Conservation (phyloP, 2,329 filamentous ascomycete genomes). For the Xylaria multiplex region DNA sequence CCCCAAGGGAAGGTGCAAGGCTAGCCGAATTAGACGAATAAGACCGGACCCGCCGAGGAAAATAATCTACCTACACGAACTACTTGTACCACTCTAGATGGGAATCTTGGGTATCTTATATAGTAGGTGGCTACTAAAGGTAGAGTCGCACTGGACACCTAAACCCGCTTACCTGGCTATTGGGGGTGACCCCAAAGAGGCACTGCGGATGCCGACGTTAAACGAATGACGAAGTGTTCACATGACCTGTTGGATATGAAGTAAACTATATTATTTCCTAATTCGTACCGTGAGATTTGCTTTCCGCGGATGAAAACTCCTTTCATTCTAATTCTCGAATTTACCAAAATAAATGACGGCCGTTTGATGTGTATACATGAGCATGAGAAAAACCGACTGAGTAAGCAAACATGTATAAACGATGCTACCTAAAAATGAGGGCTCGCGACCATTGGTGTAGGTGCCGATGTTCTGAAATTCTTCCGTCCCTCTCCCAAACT, state of each 20-base stretch:
- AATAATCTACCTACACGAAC: neutral
- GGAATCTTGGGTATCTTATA: neutral
- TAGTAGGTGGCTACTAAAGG: neutral
- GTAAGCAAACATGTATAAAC: constrained; percentile 27
- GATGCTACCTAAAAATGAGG: constrained; percentile 37
- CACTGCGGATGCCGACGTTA: neutral
- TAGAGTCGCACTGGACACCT: neutral
- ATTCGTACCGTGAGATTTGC: constrained; percentile 1
- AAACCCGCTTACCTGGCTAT: neutral
- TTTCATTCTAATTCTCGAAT: constrained; percentile 8
- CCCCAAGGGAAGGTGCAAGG: neutral
- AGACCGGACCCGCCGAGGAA: neutral
- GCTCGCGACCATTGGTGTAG: constrained; percentile 33
- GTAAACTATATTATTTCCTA: neutral
- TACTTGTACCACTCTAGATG: neutral
- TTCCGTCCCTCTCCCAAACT: constrained; percentile 36
- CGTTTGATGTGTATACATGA: constrained; percentile 5
- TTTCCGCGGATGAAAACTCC: neutral
- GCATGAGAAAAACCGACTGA: neutral
- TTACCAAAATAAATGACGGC: neutral
- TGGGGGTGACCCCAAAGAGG: neutral
- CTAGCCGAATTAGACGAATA: constrained; percentile 17
- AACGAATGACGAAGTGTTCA: neutral
- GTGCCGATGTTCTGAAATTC: constrained; percentile 36
- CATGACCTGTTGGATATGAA: neutral